Percentiles rank a stretch among this genome's conserved stretches.
phyloP scores from a whole-genome alignment of 202 grass and related monocot genomes.

The Panicum virgatum region DNA sequence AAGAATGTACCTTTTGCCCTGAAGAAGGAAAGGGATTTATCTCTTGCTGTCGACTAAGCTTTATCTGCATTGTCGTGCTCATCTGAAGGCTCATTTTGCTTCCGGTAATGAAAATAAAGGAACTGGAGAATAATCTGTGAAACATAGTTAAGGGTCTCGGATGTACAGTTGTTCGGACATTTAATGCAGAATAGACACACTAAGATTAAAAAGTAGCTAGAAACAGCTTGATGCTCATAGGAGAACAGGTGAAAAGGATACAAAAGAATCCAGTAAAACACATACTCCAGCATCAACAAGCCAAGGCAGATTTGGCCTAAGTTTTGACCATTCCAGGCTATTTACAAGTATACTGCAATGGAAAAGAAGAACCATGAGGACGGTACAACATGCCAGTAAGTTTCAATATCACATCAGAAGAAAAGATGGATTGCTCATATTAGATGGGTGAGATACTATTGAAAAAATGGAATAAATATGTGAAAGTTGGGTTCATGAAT shows the following conservation, averaged over 20 bases:
- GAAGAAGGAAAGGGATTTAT: conserved; percentile 10
- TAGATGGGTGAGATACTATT: background rate
- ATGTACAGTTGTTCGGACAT: background rate
- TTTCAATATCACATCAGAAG: conserved; percentile 5
- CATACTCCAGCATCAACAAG: conserved; percentile 94
- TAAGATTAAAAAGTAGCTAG: conserved; percentile 27
- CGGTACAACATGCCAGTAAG: background rate
- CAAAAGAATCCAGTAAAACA: conserved; percentile 80
- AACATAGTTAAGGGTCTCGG: conserved; percentile 43
- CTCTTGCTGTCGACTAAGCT: conserved; percentile 16
- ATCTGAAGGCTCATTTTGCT: conserved; percentile 12
- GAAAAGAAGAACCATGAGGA: conserved; percentile 17
- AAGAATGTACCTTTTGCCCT: conserved; percentile 18
- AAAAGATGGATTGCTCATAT: background rate
- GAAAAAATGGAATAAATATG: background rate
- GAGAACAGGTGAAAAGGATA: conserved; percentile 69
- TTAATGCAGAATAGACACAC: background rate
- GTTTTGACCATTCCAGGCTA: conserved; percentile 81
- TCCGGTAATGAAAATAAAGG: conserved; percentile 56
- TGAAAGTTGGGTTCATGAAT: background rate
- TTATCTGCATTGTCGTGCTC: conserved; percentile 40
- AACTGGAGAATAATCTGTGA: conserved; percentile 66
- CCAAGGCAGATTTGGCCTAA: conserved; percentile 90
- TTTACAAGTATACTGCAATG: conserved; percentile 93
- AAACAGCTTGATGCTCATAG: conserved; percentile 15